Percentiles rank a stretch among this genome's conserved stretches.
phyloP scores from a whole-genome alignment of 2,329 filamentous ascomycete genomes.

The Phyllosticta citrichinensis region DNA sequence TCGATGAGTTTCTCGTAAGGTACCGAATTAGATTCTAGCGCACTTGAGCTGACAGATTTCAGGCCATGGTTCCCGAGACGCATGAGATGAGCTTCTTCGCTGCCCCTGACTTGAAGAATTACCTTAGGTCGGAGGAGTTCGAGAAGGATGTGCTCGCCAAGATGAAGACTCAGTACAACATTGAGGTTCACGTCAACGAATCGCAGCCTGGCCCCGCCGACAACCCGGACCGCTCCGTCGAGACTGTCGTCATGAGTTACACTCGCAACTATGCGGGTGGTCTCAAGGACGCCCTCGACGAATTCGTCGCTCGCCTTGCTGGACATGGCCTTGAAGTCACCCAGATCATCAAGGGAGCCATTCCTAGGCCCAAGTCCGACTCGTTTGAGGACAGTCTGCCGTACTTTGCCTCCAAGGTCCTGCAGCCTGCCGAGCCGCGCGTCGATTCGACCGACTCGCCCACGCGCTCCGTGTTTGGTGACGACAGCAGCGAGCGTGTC shows the following conservation, averaged over 20 bases:
- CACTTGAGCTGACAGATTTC: constrained; percentile 19
- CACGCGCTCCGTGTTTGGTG: constrained; percentile 72
- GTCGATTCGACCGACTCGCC: constrained; percentile 73
- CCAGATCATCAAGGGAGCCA: constrained; percentile 75
- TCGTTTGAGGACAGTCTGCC: constrained; percentile 96
- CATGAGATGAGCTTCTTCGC: constrained; percentile 82
- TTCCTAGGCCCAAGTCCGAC: constrained; percentile 95
- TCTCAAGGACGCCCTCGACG: constrained; percentile 91
- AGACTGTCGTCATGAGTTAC: constrained; percentile 49
- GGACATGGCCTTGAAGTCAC: constrained; percentile 80
- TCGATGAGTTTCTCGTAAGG: constrained; percentile 78
- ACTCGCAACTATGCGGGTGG: constrained; percentile 96
- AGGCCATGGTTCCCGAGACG: constrained; percentile 95
- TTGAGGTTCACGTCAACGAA: constrained; percentile 65
- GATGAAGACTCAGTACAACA: constrained; percentile 83
- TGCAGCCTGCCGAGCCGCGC: constrained; percentile 80
- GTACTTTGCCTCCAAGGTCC: constrained; percentile 92
- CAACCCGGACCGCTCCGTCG: constrained; percentile 34
- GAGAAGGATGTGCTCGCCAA: constrained; percentile 69
- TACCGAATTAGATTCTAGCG: background rate
- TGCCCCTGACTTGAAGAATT: constrained; percentile 65
- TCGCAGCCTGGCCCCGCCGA: constrained; percentile 31
- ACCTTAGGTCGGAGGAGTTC: constrained; percentile 74
- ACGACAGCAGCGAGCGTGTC: constrained; percentile 70
- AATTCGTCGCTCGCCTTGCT: constrained; percentile 75